Percentiles rank a stretch among this genome's conserved stretches.
Conservation (phyloP, 129 eudicot species). For the Solidago caesia region DNA sequence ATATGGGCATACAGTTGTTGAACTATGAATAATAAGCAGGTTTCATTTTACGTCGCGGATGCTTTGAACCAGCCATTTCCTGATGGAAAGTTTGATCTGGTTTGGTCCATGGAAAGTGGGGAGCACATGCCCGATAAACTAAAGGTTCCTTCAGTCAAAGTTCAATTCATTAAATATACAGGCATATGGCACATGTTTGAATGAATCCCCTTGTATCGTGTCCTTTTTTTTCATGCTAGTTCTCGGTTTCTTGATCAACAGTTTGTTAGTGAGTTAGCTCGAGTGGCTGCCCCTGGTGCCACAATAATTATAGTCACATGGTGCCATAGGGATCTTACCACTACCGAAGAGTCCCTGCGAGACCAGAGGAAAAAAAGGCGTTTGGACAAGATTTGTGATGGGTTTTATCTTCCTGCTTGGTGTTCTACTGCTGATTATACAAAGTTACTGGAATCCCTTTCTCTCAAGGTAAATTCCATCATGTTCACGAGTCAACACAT, state of each 20-base stretch:
- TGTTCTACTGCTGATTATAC: constrained; percentile 89
- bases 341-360: constrained; percentile 60
- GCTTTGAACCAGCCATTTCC: constrained; percentile 90
- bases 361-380: constrained; percentile 59
- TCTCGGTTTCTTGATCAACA: constrained; percentile 30
- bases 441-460: constrained; percentile 59
- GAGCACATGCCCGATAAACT: constrained; percentile 97
- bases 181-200: background rate
- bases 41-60: constrained; percentile 85
- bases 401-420: constrained; percentile 90
- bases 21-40: constrained; percentile 45
- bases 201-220: background rate
- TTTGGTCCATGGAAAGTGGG: constrained; percentile 99
- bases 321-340: constrained; percentile 91
- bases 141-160: constrained; percentile 43
- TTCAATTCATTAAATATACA: background rate
- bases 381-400: constrained; percentile 68
- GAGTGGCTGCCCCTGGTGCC: constrained; percentile 96
- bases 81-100: constrained; percentile 87
- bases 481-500: background rate
- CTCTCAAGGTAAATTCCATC: constrained; percentile 57
- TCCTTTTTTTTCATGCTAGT: constrained; percentile 11
- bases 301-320: constrained; percentile 88
- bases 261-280: constrained; percentile 86
- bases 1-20: background rate